Conservation (phyloP, 345 rosid species). For the Citrus australasica region DNA sequence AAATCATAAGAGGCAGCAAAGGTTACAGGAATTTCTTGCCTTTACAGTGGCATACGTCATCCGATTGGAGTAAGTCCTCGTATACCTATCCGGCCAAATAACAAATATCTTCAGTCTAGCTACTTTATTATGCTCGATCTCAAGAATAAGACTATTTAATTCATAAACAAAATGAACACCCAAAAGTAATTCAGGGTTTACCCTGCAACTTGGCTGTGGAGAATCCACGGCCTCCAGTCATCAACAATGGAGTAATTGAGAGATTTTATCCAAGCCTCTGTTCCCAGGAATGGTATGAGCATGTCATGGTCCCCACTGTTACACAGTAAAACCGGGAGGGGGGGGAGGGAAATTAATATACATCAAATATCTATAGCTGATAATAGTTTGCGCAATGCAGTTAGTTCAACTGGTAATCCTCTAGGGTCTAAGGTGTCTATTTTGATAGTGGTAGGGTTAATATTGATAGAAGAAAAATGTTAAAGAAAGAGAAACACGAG, state of each 20-base stretch:
- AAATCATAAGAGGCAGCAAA: too few relatives aligned
- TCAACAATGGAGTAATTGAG: constrained; percentile 53
- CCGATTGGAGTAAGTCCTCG: constrained; percentile 52
- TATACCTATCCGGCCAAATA: constrained; percentile 34
- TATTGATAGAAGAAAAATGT: too few relatives aligned
- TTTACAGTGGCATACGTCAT: constrained; percentile 77
- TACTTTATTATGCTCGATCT: not conserved
- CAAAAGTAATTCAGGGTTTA: constrained; percentile 1
- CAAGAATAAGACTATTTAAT: not conserved
- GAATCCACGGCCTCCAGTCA: constrained; percentile 61
- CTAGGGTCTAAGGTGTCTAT: too few relatives aligned
- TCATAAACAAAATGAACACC: not conserved
- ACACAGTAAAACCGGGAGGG: not conserved
- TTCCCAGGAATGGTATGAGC: constrained; percentile 41
- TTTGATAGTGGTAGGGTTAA: too few relatives aligned
- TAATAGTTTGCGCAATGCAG: too few relatives aligned
- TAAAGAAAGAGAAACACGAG: too few relatives aligned
- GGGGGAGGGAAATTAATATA: not conserved
- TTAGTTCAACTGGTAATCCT: too few relatives aligned
- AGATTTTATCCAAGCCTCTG: constrained; percentile 57
- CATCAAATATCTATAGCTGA: too few relatives aligned
- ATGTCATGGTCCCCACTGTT: constrained; percentile 70
- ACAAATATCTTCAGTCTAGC: not conserved
- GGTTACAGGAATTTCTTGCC: constrained; percentile 21
- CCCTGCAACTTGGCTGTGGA: constrained; percentile 57